Base-by-base conservation (phyloP, 148 eudicot genomes). In the Silene uniflora region DNA sequence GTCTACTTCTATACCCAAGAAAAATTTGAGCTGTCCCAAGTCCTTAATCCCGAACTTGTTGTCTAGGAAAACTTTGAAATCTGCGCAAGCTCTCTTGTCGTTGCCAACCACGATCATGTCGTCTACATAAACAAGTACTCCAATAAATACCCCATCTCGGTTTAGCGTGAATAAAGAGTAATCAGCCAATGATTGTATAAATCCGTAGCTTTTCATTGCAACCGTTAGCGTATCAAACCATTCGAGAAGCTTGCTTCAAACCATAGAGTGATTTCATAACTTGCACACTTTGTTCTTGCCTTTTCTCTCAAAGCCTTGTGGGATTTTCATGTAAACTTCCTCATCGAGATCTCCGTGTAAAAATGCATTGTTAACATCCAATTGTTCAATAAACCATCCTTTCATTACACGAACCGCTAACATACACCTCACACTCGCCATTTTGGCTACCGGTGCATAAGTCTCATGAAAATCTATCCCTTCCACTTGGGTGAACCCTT, bases 341-440 rank as follows among this genome's bases (percentile, higher is more conserved):
- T 60, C 5, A 60, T 60, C 19, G 6, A 60, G 23, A 21, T 60
- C 63, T 17, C 63, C 23, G 23, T 60, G 63, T 60, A 60, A 21
- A 7, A 60, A 60, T 17, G 23, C 19, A 60, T 60, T 60, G 23
- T 46, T 46, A 1, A 46, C 52, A 46, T 46, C 52, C 66, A 62
- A 23, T 22, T 62, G 32, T 7, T 62, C 66, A 23, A 62, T 23
- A 12, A 22, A 62, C 66, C 66, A 62, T 22, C 66, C 29, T 13
- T 62, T 62, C 66, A 22, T 62, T 23, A 62, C 32, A 14, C 11
- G 32, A 23, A 62, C 66, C 22, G 66, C 29, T 7, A 62, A 22
- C 66, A 62, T 23, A 62, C 66, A 62, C 13, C 49, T 32, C 32
- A 62, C 66, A 62, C 66, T 62, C 66, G 66, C 23, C 66, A 62